phyloP scores from a whole-genome alignment of 2,329 filamentous ascomycete species.

The Didymella segeticola region DNA sequence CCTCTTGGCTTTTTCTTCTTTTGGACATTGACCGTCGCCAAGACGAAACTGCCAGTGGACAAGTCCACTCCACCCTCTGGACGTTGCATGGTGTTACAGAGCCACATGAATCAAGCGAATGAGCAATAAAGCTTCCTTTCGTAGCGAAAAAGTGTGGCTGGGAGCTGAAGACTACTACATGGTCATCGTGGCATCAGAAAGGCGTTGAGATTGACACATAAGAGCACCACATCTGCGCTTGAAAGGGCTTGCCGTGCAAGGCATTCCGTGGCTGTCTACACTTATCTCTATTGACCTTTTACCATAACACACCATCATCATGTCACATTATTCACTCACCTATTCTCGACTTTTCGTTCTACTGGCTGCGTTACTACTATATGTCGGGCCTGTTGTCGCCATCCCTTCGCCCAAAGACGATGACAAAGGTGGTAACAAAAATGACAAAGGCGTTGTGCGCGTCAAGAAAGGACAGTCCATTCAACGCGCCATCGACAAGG shows the following conservation, averaged over 20 bases:
- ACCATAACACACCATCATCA: neutral
- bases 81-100: neutral
- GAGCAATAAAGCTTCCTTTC: neutral
- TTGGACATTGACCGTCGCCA: neutral
- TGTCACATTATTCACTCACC: neutral
- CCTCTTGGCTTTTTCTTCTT: neutral
- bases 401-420: neutral
- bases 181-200: no score
- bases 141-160: neutral
- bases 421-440: neutral
- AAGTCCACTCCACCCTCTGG: neutral
- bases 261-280: no score
- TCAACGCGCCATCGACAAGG: slow-evolving; percentile 13
- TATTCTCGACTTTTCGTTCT: neutral
- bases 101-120: neutral
- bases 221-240: no score
- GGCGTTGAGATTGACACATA: no score
- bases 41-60: neutral
- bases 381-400: neutral
- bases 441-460: slow-evolving; percentile 5
- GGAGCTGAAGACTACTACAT: neutral
- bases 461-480: slow-evolving; percentile 17
- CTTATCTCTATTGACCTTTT: no score
- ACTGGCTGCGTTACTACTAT: neutral
- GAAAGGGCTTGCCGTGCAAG: no score